A percentile compares a stretch with the other conserved stretches of the same genome.
phyloP scores from a whole-genome alignment of 2,329 filamentous ascomycete species.

The Penicillium sp. region DNA sequence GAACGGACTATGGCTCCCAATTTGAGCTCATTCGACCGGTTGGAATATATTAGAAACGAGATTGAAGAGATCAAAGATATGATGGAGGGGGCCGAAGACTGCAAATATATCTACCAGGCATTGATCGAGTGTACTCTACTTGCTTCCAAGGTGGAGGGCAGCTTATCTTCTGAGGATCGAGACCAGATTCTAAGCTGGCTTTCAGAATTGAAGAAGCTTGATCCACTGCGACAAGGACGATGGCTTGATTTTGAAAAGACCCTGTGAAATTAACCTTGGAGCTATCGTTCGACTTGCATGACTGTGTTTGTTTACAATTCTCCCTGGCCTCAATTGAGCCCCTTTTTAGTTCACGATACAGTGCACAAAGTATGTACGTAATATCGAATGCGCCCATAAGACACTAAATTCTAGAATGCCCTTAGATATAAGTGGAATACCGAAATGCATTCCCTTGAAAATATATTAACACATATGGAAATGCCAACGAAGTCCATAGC shows the following conservation, averaged over 20 bases:
- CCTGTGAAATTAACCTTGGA: constrained; percentile 31
- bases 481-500: background rate
- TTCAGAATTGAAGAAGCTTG: constrained; percentile 61
- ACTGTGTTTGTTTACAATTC: constrained; percentile 5
- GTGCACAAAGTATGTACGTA: background rate
- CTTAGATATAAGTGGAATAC: background rate
- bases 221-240: constrained; percentile 68
- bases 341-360: background rate
- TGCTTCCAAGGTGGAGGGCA: constrained; percentile 50
- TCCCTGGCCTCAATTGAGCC: background rate
- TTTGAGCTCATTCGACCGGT: constrained; percentile 59
- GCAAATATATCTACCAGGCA: constrained; percentile 87
- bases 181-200: constrained; percentile 58
- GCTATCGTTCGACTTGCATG: background rate
- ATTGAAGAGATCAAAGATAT: constrained; percentile 69
- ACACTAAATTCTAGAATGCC: background rate
- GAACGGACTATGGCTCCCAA: constrained; percentile 61
- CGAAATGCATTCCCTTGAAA: constrained; percentile 1
- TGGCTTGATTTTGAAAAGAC: constrained; percentile 66
- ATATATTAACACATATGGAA: background rate
- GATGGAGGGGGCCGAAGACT: constrained; percentile 62
- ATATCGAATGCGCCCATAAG: background rate
- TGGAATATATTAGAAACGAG: constrained; percentile 64
- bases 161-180: constrained; percentile 43
- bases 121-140: constrained; percentile 70